Evolutionary conservation across 371 early-diverging fungal genomes (phyloP), one percentile per base, ranked within the genome.

Genomic region (Mortierella sp.): DNA sequence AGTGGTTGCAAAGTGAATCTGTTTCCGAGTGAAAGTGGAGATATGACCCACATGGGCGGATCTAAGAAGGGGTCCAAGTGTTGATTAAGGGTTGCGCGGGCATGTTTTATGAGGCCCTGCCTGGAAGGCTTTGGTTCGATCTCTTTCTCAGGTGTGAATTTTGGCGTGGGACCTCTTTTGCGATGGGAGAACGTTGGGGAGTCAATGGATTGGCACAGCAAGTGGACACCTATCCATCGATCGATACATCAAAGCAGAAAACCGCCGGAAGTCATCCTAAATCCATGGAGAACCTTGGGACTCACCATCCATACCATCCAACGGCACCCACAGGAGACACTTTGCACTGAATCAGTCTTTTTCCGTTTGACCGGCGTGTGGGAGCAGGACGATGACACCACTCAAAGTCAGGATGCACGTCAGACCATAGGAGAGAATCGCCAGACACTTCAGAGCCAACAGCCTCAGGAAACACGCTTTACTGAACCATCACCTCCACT

Each of bases 71-170:
- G 34, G 14, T 14, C 9, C 16, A 5, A 4, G 45, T 43, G 19
- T 43, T 14, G 14, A 16, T 55, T 55, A 55, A 55, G 55, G 55
- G 55, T 14, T n/a, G 19, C 41, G 21, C 3, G 9, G 28, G 12
- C 31, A 16, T 46, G 46, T 38, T 54, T 47, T 39, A 26, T 47
- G 38, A 55, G 23, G 16, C 27, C 59, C 3, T 47, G 18, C 56
- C 28, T 48, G 30, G 55, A 50, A 21, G 14, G 19, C 8, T 21
- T 43, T 53, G 55, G 19, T 49, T 67, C 67, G 67, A 55, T 67
- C 67, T 67, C 67, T 67, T 67, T 67, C 10, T 67, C 67, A 67
- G 67, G 67, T 67, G 67, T 56, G 67, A 47, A 59, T 30, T 59
- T 66, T 59, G 45, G 48, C 46, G 50, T 59, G 58, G 58, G 49